These are phyloP conservation scores for Phytophthora pinifolia DNA, from an alignment of 352 stramenopile genomes.

Conservation along the genomic window DNA sequence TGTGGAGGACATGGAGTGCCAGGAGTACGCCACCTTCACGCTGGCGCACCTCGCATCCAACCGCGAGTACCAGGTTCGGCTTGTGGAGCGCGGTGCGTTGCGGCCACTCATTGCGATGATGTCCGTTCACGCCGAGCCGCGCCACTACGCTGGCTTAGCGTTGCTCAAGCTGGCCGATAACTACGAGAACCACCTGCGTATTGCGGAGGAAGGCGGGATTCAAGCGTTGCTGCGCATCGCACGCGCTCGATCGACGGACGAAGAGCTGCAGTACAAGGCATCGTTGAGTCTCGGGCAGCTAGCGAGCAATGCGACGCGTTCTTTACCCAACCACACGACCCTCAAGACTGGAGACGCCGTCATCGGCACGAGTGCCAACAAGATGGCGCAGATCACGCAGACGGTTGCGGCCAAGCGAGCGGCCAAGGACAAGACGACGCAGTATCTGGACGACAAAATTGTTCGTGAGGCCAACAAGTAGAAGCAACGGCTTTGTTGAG, in stretches of 20 bases:
- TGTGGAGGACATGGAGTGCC: constrained; percentile 95
- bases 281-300: constrained; percentile 92
- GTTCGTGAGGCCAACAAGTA: constrained; percentile 41
- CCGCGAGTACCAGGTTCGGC: constrained; percentile 90
- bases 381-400: constrained; percentile 80
- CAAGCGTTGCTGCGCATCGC: constrained; percentile 93
- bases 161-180: constrained; percentile 98
- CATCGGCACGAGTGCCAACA: constrained; percentile 70
- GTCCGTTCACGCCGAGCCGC: constrained; percentile 90
- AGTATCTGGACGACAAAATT: constrained; percentile 86
- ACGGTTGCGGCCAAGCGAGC: constrained; percentile 57
- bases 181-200: constrained; percentile 96
- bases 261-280: constrained; percentile 96
- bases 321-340: constrained; percentile 67
- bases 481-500: too few species aligned
- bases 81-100: constrained; percentile 92
- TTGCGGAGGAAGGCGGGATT: constrained; percentile 95
- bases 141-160: constrained; percentile 95
- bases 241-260: constrained; percentile 88
- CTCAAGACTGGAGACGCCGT: constrained; percentile 38
- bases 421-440: constrained; percentile 67
- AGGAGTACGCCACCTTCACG: constrained; percentile 96
- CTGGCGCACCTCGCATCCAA: constrained; percentile 95
- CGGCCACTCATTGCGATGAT: constrained; percentile 96
- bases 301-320: constrained; percentile 89